Evolutionary conservation across 2,329 filamentous ascomycete genomes (phyloP), one percentile per base, ranked within the genome.

Genomic region (Fusarium pininemorale): DNA sequence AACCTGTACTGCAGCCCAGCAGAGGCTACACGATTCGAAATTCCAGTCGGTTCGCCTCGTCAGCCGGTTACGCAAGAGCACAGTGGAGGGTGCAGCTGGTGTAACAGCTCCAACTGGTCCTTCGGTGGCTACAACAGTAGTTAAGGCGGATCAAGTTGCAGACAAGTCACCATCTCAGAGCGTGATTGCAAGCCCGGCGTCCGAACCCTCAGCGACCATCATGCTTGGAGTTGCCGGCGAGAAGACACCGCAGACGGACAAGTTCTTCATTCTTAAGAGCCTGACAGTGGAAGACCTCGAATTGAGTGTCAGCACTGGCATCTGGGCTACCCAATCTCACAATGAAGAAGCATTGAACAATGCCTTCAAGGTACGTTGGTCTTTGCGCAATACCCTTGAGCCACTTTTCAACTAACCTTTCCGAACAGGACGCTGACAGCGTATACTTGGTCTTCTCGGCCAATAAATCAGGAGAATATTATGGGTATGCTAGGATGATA

Each of bases 381-480:
- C 16, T 37, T 53, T 26, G 35, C 37, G 6, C 22, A 35, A 15
- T 42, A 35, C 4, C 14, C 15, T n/a, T 7, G n/a, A 14, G 28
- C 35, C 32, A 28, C 14, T 4, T 26, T 28, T 9, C 55, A 13
- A 22, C 66, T 75, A 69, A 75, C 35, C 16, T 9, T 24, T 20
- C n/a, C 13, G 11, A 53, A 56, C 44, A 97, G 95, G 85, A 87
- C 15, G 90, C 91, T 20, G 94, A 97, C 60, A 94, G 93, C 78
- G 95, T 98, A 3, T 98, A 95, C 79, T 86, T 98, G 37, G 90
- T 98, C 20, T 98, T 98, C 81, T 98, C 96, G 3, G 96, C 96
- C 18, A 98, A 98, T 82, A 98, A 98, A 79, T 98, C 96, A 0
- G 96, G 96, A 18, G 96, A 98, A 82, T 98, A 98, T 80, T 98